phyloP scores from a whole-genome alignment of 257 asterid species.

The Paulownia fortunei region DNA sequence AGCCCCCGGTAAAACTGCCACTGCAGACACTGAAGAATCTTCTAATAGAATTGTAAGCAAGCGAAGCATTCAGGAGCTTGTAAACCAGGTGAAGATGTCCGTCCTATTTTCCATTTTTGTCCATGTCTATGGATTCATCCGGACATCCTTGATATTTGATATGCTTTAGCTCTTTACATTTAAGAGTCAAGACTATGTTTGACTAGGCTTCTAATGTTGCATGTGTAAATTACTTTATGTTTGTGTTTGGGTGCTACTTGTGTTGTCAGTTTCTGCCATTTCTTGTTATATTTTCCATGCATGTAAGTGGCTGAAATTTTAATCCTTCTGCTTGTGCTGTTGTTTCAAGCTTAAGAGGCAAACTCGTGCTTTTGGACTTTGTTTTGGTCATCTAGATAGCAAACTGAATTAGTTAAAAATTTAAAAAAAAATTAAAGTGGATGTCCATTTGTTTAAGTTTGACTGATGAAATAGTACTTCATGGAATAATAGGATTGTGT shows the following conservation, averaged over 20 bases:
- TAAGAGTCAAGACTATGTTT: not conserved
- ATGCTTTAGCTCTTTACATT: not conserved
- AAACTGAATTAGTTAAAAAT: not conserved
- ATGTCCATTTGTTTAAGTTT: not conserved
- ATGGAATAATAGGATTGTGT: not conserved
- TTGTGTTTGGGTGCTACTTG: constrained; percentile 20
- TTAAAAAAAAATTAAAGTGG: not conserved
- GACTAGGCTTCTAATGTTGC: not conserved
- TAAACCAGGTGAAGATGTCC: constrained; percentile 64
- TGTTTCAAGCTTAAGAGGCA: not conserved
- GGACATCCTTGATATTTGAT: not conserved
- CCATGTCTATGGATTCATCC: not conserved
- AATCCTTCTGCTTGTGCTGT: constrained; percentile 14
- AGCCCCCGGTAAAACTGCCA: constrained; percentile 42
- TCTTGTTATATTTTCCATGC: not conserved
- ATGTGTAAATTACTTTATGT: not conserved
- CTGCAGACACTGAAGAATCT: constrained; percentile 62
- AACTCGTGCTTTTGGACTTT: not conserved
- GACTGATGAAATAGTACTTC: not conserved
- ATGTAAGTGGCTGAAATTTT: constrained; percentile 5
- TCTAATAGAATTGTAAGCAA: constrained; percentile 70
- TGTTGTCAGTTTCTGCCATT: not conserved
- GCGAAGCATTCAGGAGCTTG: constrained; percentile 84
- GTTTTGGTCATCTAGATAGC: not conserved
- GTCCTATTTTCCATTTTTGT: constrained; percentile 10